Evolutionary conservation across 2,329 filamentous ascomycete genomes (phyloP), one percentile per base, ranked within the genome.

Genomic region (Neofusicoccum laricinum): DNA sequence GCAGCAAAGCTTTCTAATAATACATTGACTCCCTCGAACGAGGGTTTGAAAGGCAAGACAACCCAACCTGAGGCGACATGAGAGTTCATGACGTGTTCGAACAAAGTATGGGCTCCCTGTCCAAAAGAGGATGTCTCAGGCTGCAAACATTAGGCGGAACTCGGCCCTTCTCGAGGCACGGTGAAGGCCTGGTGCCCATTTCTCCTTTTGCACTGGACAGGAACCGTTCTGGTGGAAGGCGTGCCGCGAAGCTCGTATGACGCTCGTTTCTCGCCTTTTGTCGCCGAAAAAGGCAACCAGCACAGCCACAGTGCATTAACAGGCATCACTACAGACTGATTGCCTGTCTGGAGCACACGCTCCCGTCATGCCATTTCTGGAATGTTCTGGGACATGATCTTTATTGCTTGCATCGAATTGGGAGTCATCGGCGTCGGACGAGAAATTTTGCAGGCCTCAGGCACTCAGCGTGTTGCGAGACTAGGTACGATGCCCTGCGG

Each of bases 231-330:
- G 30, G 30, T n/a, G 30, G 48, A 50, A 50, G 48, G 30, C 30
- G 25, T 34, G n/a, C 48, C 48, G 17, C 48, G 14, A 30, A 51
- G 41, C 40, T 59, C 55, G 55, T 59, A 46, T 46, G 55, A 59
- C 46, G 40, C 34, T 59, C 10, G 25, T 25, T 21, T 15, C 36
- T 34, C 55, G 41, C 43, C 55, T 59, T 32, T 59, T 46, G 15
- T 34, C 15, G 55, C 55, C 55, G 15, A 46, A 59, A 59, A 5
- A 59, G 55, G 55, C 55, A 59, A 59, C 40, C 41, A 46, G 41
- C 55, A 59, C 55, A 59, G 55, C 55, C 55, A 59, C 25, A 21
- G n/a, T 36, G 41, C 55, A 59, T 59, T 45, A 34, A 34, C 41
- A 43, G 10, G 34, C 40, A 19, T 14, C 41, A 59, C 40, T 59